A percentile compares a stretch with the other conserved stretches of the same genome.
phyloP scores from a whole-genome alignment of 305 asterid genomes.

The Salvia sclarea region DNA sequence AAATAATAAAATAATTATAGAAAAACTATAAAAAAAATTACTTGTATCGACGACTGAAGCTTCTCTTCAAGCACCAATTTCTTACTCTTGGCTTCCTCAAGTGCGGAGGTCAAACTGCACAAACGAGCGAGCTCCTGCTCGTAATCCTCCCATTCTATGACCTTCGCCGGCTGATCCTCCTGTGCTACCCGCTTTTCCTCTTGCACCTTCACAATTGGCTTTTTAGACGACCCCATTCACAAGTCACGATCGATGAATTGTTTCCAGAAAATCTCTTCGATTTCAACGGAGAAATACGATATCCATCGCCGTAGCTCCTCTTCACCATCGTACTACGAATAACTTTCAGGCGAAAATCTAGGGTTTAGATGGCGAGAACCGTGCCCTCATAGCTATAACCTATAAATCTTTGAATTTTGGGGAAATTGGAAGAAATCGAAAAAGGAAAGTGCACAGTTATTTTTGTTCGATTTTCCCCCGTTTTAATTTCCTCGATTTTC shows the following conservation, averaged over 20 bases:
- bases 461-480: conserved; percentile 31
- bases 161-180: conserved; percentile 48
- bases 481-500: neutral
- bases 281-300: conserved; percentile 41
- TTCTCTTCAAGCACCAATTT: conserved; percentile 60
- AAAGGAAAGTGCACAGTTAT: conserved; percentile 32
- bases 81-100: conserved; percentile 65
- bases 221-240: conserved; percentile 59
- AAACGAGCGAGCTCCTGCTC: conserved; percentile 82
- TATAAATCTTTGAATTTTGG: conserved; percentile 18
- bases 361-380: conserved; percentile 38
- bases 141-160: conserved; percentile 88
- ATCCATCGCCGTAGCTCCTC: conserved; percentile 40
- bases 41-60: conserved; percentile 61
- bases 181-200: conserved; percentile 42
- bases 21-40: conserved; percentile 27
- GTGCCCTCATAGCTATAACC: conserved; percentile 40
- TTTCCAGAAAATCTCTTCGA: conserved; percentile 26
- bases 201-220: conserved; percentile 45
- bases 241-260: conserved; percentile 33
- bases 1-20: neutral
- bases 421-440: conserved; percentile 27
- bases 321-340: conserved; percentile 48
- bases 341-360: conserved; percentile 33
- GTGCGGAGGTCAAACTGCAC: conserved; percentile 80